These are phyloP conservation scores for Allium fistulosum DNA, from an alignment of 106 monocot genomes.

Conservation along the genomic window DNA sequence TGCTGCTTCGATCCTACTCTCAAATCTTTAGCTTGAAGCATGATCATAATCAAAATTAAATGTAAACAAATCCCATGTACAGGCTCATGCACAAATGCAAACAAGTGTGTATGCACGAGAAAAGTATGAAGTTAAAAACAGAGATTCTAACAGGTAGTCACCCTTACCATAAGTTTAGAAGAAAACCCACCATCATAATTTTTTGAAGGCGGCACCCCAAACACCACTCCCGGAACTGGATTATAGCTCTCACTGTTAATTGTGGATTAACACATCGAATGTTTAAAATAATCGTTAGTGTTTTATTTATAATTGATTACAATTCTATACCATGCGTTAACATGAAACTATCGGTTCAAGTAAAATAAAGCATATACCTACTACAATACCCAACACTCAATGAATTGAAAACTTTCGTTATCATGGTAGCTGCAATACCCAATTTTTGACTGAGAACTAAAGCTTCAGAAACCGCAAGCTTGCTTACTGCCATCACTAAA, in stretches of 20 bases:
- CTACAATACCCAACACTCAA: conserved; percentile 96
- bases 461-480: conserved; percentile 93
- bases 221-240: conserved; percentile 95
- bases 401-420: conserved; percentile 81
- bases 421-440: conserved; percentile 57
- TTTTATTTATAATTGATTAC: no score
- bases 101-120: no score
- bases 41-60: no score
- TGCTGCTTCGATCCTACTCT: conserved; percentile 55
- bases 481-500: conserved; percentile 93
- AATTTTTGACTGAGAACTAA: conserved; percentile 82
- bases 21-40: conserved; percentile 76
- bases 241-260: conserved; percentile 74
- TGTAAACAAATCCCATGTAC: no score
- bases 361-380: conserved; percentile 32
- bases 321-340: no score
- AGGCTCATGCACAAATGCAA: no score
- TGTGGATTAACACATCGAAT: no score
- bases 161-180: conserved; percentile 96
- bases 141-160: not conserved
- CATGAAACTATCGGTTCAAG: no score
- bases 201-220: conserved; percentile 78
- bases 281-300: no score
- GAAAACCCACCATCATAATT: conserved; percentile 91
- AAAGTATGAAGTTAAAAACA: not conserved